A percentile compares a stretch with the other conserved stretches of the same genome.
These are phyloP conservation scores for Boletellus deceptivus DNA, from an alignment of 1,284 basidiomycete species.

Conservation along the genomic window DNA sequence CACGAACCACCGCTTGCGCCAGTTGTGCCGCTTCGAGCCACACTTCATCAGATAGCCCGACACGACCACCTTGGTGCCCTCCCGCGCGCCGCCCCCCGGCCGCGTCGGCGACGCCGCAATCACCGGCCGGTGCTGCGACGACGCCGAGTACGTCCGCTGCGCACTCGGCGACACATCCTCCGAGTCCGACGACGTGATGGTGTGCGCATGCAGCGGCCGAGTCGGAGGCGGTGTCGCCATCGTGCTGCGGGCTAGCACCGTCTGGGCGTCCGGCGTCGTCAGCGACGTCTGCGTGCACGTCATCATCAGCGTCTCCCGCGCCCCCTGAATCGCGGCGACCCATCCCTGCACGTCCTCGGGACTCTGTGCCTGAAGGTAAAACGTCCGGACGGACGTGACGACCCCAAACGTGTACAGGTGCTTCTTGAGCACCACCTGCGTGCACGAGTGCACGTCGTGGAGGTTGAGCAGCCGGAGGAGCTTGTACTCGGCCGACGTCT, in stretches of 20 bases:
- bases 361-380: constrained; percentile 83
- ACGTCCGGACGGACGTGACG: constrained; percentile 90
- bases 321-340: constrained; percentile 82
- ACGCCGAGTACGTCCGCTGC: constrained; percentile 36
- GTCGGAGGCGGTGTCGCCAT: constrained; percentile 47
- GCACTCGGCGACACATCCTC: constrained; percentile 59
- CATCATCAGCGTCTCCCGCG: constrained; percentile 62
- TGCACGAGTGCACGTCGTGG: constrained; percentile 87
- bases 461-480: constrained; percentile 89
- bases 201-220: constrained; percentile 34
- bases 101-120: constrained; percentile 42
- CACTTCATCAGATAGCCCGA: constrained; percentile 97
- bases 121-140: constrained; percentile 42
- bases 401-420: constrained; percentile 91
- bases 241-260: constrained; percentile 27
- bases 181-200: constrained; percentile 71
- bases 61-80: constrained; percentile 74
- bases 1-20: constrained; percentile 94
- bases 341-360: constrained; percentile 77
- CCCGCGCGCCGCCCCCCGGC: constrained; percentile 24
- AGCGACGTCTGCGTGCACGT: constrained; percentile 58
- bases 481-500: constrained; percentile 91
- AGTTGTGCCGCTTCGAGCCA: constrained; percentile 87
- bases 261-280: constrained; percentile 46
- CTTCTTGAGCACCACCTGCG: constrained; percentile 85